Conservation (phyloP, 192 early-diverging fungal genomes). For the Lobulomyces angularis region DNA sequence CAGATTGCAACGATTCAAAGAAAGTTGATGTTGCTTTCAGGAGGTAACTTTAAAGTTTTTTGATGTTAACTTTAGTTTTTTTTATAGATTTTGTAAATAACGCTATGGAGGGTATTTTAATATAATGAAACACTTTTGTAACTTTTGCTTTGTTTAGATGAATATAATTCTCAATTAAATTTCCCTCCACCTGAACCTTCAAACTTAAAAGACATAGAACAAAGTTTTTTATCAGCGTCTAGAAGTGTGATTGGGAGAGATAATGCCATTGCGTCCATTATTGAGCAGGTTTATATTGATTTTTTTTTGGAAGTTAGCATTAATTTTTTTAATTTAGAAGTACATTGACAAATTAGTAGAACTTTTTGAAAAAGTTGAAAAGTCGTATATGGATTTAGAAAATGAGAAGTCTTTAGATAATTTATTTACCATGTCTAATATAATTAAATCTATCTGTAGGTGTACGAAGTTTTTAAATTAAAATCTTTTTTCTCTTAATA, state of each 20-base stretch:
- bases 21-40: no score
- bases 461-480: not conserved
- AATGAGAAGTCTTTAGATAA: conserved; percentile 66
- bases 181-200: conserved; percentile 48
- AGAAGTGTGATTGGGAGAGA: conserved; percentile 50
- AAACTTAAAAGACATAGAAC: conserved; percentile 61
- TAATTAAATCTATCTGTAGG: conserved; percentile 65
- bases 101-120: conserved; percentile 10
- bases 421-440: conserved; percentile 58
- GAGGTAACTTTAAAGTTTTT: conserved; percentile 7
- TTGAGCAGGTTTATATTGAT: conserved; percentile 30
- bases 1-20: conserved; percentile 22
- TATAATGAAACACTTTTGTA: conserved; percentile 24
- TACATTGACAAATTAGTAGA: conserved; percentile 18
- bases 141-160: not conserved
- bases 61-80: not conserved
- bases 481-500: conserved; percentile 7
- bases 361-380: conserved; percentile 20
- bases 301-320: not conserved
- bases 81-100: conserved; percentile 16
- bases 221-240: conserved; percentile 40
- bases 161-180: conserved; percentile 1
- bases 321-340: conserved; percentile 45
- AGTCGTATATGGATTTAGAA: conserved; percentile 63
- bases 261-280: conserved; percentile 43